phyloP scores from a whole-genome alignment of 306 rosid genomes.

The Vicia faba region DNA sequence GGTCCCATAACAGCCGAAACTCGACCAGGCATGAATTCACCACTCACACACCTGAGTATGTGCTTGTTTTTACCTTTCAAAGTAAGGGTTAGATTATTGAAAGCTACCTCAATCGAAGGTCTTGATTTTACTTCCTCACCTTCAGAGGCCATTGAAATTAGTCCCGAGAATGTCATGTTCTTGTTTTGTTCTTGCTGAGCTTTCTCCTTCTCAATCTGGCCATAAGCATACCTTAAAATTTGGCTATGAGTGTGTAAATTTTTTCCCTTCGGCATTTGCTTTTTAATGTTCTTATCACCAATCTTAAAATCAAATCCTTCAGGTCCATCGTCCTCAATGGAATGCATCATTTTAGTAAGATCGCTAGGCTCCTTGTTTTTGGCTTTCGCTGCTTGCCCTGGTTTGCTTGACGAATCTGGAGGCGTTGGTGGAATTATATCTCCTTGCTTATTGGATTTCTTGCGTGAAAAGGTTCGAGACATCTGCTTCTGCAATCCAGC shows the following conservation, averaged over 20 bases:
- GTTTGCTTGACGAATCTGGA: slow-evolving; percentile 47
- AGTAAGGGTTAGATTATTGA: slow-evolving; percentile 74
- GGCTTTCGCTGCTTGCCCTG: slow-evolving; percentile 40
- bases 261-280: slow-evolving; percentile 60
- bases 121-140: slow-evolving; percentile 57
- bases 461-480: slow-evolving; percentile 72
- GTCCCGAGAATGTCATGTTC: slow-evolving; percentile 74
- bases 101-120: slow-evolving; percentile 74
- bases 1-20: slow-evolving; percentile 93
- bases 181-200: slow-evolving; percentile 74
- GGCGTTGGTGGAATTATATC: slow-evolving; percentile 31
- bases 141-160: slow-evolving; percentile 73
- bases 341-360: slow-evolving; percentile 64
- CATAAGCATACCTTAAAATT: slow-evolving; percentile 84
- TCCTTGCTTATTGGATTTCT: slow-evolving; percentile 47
- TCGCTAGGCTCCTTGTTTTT: slow-evolving; percentile 53
- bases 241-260: slow-evolving; percentile 69
- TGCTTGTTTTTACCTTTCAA: slow-evolving; percentile 66
- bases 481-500: slow-evolving; percentile 52
- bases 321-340: slow-evolving; percentile 52
- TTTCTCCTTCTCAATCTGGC: slow-evolving; percentile 82
- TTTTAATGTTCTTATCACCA: slow-evolving; percentile 71
- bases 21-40: slow-evolving; percentile 76
- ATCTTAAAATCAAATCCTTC: slow-evolving; percentile 69
- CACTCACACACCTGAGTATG: slow-evolving; percentile 66